Evolutionary conservation across 768 basidiomycete genomes (phyloP).

Genomic region (Tricholoma matsutake): DNA sequence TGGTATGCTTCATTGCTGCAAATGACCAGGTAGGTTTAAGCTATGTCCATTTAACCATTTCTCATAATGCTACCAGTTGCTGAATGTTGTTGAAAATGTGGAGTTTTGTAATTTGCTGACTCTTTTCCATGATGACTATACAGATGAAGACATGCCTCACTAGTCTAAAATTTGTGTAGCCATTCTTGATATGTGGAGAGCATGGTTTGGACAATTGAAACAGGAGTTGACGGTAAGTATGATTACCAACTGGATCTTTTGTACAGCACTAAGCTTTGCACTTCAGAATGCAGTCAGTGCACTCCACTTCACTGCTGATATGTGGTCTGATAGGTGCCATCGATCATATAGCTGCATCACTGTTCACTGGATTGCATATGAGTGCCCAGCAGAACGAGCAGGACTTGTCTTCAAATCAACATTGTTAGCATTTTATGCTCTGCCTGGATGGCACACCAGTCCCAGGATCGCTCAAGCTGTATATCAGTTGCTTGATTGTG

Average conservation of each 20-base stretch:
- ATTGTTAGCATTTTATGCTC: slow-evolving; percentile 14
- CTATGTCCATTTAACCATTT: slow-evolving; percentile 4
- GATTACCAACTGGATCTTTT: not conserved
- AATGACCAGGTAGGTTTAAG: slow-evolving; percentile 1
- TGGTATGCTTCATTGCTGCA: not conserved
- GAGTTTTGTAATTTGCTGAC: slow-evolving; percentile 25
- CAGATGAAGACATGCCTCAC: slow-evolving; percentile 23
- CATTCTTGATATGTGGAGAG: slow-evolving; percentile 19
- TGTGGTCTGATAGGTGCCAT: too few species aligned
- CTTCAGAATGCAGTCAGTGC: too few species aligned
- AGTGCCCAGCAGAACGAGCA: not conserved
- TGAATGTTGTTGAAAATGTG: slow-evolving; percentile 24
- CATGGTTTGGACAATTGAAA: slow-evolving; percentile 21
- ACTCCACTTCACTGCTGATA: too few species aligned
- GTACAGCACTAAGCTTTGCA: too few species aligned
- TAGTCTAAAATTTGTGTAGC: too few species aligned
- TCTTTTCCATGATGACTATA: slow-evolving; percentile 19
- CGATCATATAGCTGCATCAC: too few species aligned
- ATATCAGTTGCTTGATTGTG: not conserved
- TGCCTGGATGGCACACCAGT: slow-evolving; percentile 15
- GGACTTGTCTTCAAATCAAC: slow-evolving; percentile 5
- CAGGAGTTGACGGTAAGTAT: slow-evolving; percentile 18
- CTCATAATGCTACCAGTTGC: slow-evolving; percentile 15
- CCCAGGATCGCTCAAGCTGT: slow-evolving; percentile 2
- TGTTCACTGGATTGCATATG: slow-evolving; percentile 10